phyloP scores from a whole-genome alignment of 106 monocot species.

The Agapanthus africanus region DNA sequence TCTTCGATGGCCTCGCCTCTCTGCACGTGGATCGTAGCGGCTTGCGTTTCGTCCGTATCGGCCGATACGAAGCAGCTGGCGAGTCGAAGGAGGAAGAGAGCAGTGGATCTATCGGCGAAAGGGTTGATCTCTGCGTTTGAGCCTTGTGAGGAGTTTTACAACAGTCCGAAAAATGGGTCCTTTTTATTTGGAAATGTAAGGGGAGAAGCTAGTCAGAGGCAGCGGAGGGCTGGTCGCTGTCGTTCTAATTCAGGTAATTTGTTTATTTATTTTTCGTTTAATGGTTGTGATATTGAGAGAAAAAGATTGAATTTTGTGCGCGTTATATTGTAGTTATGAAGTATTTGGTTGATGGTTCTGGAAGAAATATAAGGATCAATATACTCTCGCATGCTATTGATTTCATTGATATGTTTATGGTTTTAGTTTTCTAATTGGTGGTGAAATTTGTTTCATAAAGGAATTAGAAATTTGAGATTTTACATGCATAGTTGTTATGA shows the following conservation, averaged over 20 bases:
- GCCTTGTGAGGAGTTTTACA: slow-evolving; percentile 11
- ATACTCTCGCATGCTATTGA: too few species aligned
- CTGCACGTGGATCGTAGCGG: slow-evolving; percentile 23
- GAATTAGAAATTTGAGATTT: too few species aligned
- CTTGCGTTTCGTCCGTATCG: slow-evolving; percentile 19
- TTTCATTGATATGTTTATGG: too few species aligned
- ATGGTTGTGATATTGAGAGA: too few species aligned
- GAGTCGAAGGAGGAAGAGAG: slow-evolving; percentile 3
- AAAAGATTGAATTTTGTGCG: too few species aligned
- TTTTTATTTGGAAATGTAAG: slow-evolving; percentile 2
- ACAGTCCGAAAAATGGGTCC: slow-evolving; percentile 6
- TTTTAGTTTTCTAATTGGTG: too few species aligned
- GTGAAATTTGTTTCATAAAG: too few species aligned
- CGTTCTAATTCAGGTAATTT: slow-evolving; percentile 7
- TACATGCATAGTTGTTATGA: too few species aligned
- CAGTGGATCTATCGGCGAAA: background rate
- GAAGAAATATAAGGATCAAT: too few species aligned
- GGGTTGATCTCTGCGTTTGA: slow-evolving; percentile 5
- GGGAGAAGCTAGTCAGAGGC: background rate
- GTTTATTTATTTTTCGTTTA: too few species aligned
- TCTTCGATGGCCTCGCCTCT: slow-evolving; percentile 17
- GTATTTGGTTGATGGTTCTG: too few species aligned
- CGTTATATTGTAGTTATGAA: too few species aligned
- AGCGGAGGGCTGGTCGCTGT: background rate
- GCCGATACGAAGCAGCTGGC: slow-evolving; percentile 3